Conservation (phyloP, 768 basidiomycete genomes). For the Tylopilus sp. region DNA sequence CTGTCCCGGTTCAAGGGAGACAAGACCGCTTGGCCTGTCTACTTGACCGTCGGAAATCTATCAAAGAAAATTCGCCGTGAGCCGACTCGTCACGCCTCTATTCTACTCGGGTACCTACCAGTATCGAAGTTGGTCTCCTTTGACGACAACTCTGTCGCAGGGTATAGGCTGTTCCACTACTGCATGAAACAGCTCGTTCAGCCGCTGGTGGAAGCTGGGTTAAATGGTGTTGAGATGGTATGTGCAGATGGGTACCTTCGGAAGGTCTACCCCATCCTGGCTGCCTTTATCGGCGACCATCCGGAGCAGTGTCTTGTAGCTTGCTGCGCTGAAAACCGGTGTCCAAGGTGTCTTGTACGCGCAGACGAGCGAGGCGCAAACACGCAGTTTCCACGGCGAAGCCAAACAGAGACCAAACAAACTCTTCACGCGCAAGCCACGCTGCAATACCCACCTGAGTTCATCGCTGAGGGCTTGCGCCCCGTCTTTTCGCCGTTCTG, state of each 20-base stretch:
- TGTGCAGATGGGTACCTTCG: background rate
- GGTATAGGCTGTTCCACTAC: background rate
- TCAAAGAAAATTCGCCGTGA: background rate
- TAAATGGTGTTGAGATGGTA: background rate
- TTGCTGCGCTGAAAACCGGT: background rate
- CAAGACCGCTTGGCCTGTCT: slow-evolving; percentile 2
- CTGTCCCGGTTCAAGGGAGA: background rate
- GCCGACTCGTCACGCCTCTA: background rate
- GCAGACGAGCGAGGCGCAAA: background rate
- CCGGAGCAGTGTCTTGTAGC: background rate
- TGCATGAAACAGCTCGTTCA: background rate
- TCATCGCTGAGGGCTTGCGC: background rate
- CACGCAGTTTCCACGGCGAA: fast-evolving
- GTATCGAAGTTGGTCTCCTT: background rate
- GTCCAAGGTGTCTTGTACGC: background rate
- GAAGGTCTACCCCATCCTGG: background rate
- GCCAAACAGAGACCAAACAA: background rate
- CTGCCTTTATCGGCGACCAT: background rate
- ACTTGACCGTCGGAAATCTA: background rate
- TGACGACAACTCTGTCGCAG: background rate
- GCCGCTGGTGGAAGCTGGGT: background rate
- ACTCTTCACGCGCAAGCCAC: background rate
- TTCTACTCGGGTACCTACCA: background rate
- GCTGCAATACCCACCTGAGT: background rate
- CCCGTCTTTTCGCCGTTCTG: slow-evolving; percentile 2